Percentiles rank a stretch among this genome's conserved stretches.
phyloP scores from a whole-genome alignment of 176 grass and related monocot species.

The Avena eriantha region DNA sequence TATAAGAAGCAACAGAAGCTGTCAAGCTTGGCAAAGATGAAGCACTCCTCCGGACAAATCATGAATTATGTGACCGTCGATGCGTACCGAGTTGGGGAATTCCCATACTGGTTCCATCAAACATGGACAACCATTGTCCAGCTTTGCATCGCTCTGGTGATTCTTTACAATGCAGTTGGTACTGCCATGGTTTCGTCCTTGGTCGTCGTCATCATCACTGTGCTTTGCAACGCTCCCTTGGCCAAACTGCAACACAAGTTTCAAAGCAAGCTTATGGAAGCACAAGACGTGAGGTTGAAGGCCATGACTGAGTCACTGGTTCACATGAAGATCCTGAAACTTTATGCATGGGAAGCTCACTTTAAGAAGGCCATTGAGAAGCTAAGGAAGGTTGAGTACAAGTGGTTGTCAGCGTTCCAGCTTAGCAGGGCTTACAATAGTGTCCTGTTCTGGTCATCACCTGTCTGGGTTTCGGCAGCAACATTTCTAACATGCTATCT shows the following conservation, averaged over 20 bases:
- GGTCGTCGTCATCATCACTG: constrained; percentile 71
- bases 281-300: constrained; percentile 85
- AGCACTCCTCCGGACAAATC: constrained; percentile 82
- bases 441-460: constrained; percentile 87
- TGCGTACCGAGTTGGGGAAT: constrained; percentile 85
- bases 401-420: constrained; percentile 80
- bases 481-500: constrained; percentile 83
- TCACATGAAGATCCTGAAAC: constrained; percentile 81
- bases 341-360: constrained; percentile 92
- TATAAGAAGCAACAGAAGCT: constrained; percentile 80
- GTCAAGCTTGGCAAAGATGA: constrained; percentile 71
- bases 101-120: constrained; percentile 92
- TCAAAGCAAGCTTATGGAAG: constrained; percentile 80
- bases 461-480: constrained; percentile 80
- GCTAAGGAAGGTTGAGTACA: constrained; percentile 68
- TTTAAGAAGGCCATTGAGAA: constrained; percentile 78
- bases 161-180: constrained; percentile 80
- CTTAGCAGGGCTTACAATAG: constrained; percentile 80
- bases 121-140: constrained; percentile 73
- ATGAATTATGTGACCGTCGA: constrained; percentile 92
- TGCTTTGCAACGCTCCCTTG: constrained; percentile 81
- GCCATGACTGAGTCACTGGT: constrained; percentile 77
- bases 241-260: constrained; percentile 84
- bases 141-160: constrained; percentile 72
- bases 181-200: constrained; percentile 70